phyloP scores from a whole-genome alignment of 2,329 filamentous ascomycete species.

The Fusarium equiseti region DNA sequence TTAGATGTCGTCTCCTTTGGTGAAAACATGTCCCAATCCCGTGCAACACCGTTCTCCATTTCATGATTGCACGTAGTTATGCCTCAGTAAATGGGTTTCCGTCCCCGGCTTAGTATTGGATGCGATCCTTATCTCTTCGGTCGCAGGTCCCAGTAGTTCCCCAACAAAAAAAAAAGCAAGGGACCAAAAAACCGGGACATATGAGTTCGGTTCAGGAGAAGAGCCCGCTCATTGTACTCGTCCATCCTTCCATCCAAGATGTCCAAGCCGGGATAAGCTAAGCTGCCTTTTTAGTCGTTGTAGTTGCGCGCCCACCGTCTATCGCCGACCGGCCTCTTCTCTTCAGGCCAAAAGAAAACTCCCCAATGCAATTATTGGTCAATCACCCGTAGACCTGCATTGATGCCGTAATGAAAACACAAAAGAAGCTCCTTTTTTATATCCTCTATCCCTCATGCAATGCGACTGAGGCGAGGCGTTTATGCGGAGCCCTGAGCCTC shows the following conservation, averaged over 20 bases:
- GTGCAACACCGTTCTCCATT: constrained; percentile 42
- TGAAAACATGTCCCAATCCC: constrained; percentile 35
- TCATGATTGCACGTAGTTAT: constrained; percentile 33
- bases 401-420: constrained; percentile 30
- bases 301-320: constrained; percentile 40
- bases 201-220: constrained; percentile 23
- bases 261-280: constrained; percentile 37
- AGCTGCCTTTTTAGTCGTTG: constrained; percentile 10
- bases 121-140: constrained; percentile 42
- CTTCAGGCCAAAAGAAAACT: constrained; percentile 38
- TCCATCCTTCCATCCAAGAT: constrained; percentile 17
- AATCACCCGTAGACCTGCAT: constrained; percentile 29
- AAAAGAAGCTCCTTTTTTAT: constrained; percentile 20
- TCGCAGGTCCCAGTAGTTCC: constrained; percentile 34
- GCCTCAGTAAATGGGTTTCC: constrained; percentile 37
- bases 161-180: constrained; percentile 45
- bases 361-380: constrained; percentile 43
- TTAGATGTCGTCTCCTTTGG: constrained; percentile 30
- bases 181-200: constrained; percentile 26
- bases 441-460: constrained; percentile 20
- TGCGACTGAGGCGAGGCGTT: constrained; percentile 41
- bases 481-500: constrained; percentile 45
- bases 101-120: constrained; percentile 7
- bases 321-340: constrained; percentile 31
- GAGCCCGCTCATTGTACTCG: constrained; percentile 33